phyloP scores from a whole-genome alignment of 83 land plant species.

The Larix sibirica region DNA sequence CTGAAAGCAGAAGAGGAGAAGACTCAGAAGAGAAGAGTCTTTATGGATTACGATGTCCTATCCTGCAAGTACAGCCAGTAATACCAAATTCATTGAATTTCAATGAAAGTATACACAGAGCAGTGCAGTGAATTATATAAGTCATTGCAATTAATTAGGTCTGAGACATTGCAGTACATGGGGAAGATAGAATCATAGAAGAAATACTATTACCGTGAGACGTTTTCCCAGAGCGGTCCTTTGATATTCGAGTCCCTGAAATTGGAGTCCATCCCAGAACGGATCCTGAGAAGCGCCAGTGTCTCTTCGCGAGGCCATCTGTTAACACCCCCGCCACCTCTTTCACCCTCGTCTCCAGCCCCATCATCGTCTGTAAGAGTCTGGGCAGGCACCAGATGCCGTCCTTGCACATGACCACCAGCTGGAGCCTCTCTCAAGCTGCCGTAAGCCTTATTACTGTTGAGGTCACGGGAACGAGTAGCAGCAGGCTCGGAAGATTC shows the following conservation, averaged over 20 bases:
- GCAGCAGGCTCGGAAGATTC: background rate
- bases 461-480: background rate
- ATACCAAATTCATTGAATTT: no score
- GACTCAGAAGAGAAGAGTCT: no score
- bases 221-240: conserved; percentile 15
- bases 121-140: no score
- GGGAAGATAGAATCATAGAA: background rate
- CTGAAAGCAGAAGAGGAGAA: no score
- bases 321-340: conserved; percentile 43
- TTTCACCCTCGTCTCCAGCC: conserved; percentile 47
- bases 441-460: background rate
- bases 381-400: background rate
- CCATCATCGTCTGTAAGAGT: conserved; percentile 12
- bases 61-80: no score
- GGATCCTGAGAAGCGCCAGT: conserved; percentile 11
- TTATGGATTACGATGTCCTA: no score
- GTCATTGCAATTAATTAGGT: no score
- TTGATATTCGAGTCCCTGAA: conserved; percentile 14
- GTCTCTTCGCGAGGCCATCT: conserved; percentile 15
- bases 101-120: no score
- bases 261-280: conserved; percentile 9
- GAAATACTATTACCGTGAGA: conserved; percentile 15
- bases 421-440: background rate
- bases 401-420: background rate
- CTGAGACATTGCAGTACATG: no score